Conservation (phyloP, 2,329 filamentous ascomycete genomes). For the Fusarium musae region DNA sequence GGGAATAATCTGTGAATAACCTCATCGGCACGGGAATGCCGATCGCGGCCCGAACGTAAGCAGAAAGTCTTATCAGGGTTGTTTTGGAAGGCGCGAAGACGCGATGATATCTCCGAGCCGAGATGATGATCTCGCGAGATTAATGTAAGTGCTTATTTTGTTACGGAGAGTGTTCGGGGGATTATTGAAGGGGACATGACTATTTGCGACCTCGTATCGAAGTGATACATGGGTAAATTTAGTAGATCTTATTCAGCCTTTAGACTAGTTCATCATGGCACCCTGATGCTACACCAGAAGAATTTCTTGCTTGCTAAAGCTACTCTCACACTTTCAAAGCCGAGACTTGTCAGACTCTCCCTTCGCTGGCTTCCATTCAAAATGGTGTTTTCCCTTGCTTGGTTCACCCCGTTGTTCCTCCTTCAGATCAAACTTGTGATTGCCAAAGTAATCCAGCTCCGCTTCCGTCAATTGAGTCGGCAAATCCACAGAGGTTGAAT, state of each 20-base stretch:
- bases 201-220: no score
- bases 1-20: conserved; percentile 26
- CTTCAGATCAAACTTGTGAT: background rate
- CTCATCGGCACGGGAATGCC: conserved; percentile 11
- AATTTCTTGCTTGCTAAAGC: rapidly evolving
- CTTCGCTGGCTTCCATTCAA: background rate
- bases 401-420: background rate
- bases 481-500: background rate
- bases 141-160: background rate
- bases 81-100: background rate
- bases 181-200: background rate
- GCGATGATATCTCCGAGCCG: background rate
- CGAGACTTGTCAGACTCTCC: background rate
- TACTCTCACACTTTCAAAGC: background rate
- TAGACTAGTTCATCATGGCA: background rate
- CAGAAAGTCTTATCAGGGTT: background rate
- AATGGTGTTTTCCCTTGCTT: background rate
- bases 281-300: rapidly evolving
- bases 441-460: background rate
- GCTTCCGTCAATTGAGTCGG: background rate
- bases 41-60: conserved; percentile 1
- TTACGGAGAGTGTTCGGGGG: background rate
- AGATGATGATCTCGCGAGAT: background rate
- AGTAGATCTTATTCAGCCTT: background rate
- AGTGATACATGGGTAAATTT: no score